Conservation (phyloP, 2,329 filamentous ascomycete species). For the Fusarium albidum region DNA sequence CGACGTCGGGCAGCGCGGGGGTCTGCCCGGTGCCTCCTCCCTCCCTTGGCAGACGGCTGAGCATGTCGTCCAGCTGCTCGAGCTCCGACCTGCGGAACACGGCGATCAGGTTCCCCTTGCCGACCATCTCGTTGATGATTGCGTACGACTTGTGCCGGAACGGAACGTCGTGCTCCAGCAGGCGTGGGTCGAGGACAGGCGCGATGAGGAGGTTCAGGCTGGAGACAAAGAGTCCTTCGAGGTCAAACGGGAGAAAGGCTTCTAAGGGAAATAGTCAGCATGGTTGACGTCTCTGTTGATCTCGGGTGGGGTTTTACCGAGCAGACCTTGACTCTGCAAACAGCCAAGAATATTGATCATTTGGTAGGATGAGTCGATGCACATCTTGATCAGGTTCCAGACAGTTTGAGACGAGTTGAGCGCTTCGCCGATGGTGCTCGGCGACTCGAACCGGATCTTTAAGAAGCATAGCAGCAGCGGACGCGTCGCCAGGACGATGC, state of each 20-base stretch:
- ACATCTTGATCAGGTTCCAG: constrained; percentile 46
- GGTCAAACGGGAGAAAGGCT: constrained; percentile 57
- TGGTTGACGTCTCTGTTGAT: neutral
- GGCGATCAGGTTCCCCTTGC: constrained; percentile 56
- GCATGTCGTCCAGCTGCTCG: constrained; percentile 52
- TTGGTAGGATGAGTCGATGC: constrained; percentile 45
- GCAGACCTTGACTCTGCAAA: constrained; percentile 54
- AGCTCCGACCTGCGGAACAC: constrained; percentile 54
- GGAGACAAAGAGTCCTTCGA: constrained; percentile 54
- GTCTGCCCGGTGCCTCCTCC: constrained; percentile 3
- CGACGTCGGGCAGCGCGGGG: neutral
- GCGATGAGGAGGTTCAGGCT: constrained; percentile 52
- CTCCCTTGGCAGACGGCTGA: constrained; percentile 43
- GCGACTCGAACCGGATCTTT: constrained; percentile 43
- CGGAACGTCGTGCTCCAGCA: constrained; percentile 44
- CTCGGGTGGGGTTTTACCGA: constrained; percentile 49
- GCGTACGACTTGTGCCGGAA: constrained; percentile 53
- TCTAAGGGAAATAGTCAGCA: constrained; percentile 41
- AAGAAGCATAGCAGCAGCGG: constrained; percentile 44
- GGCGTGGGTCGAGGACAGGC: constrained; percentile 45
- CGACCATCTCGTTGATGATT: constrained; percentile 57
- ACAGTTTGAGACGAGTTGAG: constrained; percentile 50
- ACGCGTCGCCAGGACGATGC: constrained; percentile 45
- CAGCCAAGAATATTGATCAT: constrained; percentile 51
- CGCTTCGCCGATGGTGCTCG: constrained; percentile 28